Percentiles rank a stretch among this genome's conserved stretches.
Evolutionary conservation across 83 land plant genomes (phyloP).

Genomic region (Thuja plicata): DNA sequence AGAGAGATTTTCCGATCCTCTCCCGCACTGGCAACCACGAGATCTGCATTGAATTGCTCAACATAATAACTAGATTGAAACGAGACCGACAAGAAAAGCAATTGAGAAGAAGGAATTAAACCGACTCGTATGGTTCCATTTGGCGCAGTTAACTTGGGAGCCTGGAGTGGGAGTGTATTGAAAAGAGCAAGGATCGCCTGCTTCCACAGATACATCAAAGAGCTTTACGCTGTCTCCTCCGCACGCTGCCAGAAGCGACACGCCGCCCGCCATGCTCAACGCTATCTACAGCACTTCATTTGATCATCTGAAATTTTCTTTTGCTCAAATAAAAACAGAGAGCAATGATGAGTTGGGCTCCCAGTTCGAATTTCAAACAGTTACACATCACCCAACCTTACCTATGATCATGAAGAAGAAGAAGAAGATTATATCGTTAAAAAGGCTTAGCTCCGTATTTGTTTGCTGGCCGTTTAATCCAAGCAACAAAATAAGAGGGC

Average conservation of each 20-base stretch:
- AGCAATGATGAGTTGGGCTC: neutral
- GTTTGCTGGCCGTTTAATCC: neutral
- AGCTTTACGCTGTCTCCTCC: conserved; percentile 94
- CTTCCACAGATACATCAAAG: conserved; percentile 64
- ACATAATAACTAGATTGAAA: neutral
- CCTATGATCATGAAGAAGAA: neutral
- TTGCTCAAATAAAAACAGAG: neutral
- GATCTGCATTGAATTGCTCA: conserved; percentile 50
- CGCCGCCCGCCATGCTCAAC: conserved; percentile 5
- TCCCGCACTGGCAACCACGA: conserved; percentile 96
- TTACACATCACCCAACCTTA: neutral
- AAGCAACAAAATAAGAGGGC: no score
- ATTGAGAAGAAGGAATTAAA: neutral
- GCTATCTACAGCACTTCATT: neutral
- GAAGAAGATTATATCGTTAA: no score
- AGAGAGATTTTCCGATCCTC: conserved; percentile 88
- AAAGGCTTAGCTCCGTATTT: neutral
- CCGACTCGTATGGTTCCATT: conserved; percentile 98
- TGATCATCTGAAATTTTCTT: neutral
- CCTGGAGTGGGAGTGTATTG: conserved; percentile 82
- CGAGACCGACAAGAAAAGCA: neutral
- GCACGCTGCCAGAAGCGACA: conserved; percentile 71
- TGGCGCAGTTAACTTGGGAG: conserved; percentile 70
- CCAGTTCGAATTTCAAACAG: neutral
- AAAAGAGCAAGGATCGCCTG: conserved; percentile 77